Evolutionary conservation across 2,329 filamentous ascomycete genomes (phyloP), one percentile per base, ranked within the genome.

Genomic region (Sporothrix humicola): DNA sequence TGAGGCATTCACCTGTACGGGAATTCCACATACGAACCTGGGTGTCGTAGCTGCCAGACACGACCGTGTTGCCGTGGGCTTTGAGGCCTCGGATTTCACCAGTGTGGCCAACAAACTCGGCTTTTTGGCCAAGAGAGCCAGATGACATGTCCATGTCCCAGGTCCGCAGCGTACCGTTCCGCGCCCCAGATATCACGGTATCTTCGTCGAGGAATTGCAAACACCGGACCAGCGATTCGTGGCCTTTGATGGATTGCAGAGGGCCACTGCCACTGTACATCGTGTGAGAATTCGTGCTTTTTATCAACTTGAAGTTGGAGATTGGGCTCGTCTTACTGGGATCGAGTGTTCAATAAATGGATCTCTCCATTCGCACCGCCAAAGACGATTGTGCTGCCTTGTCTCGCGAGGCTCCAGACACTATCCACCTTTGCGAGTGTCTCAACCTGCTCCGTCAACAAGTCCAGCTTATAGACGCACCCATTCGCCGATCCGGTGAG

Each of bases 121-220:
- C 50, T 54, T 54, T 54, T 54, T 54, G 50, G 50, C 50, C 15
- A 54, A 54, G 50, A 54, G 50, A 54, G 50, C 50, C 50, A 54
- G 50, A 54, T 54, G 8, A 7, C 8, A 54, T 54, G 3, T 54
- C 50, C 8, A 54, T 54, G 3, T 54, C 50, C 50, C 50, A 54
- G 17, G 50, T 54, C 50, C 50, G 50, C 8, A 54, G 17, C 50
- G 50, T 54, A 54, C 50, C 50, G 50, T 54, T 15, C 50, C 15
- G 50, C 50, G 50, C 50, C 50, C 50, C 50, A 54, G 50, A 54
- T 54, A 54, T 54, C 50, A 54, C 15, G 50, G 50, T 54, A 54
- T 20, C 3, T 17, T 54, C 50, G 50, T 54, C 50, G 50, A 54
- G 50, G 50, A 54, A 54, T 54, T n/a, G 15, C 8, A 54, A 54